A percentile compares a stretch with the other conserved stretches of the same genome.
These are phyloP conservation scores for Pugionium cornutum DNA, from an alignment of 345 rosid genomes.

Conservation along the genomic window DNA sequence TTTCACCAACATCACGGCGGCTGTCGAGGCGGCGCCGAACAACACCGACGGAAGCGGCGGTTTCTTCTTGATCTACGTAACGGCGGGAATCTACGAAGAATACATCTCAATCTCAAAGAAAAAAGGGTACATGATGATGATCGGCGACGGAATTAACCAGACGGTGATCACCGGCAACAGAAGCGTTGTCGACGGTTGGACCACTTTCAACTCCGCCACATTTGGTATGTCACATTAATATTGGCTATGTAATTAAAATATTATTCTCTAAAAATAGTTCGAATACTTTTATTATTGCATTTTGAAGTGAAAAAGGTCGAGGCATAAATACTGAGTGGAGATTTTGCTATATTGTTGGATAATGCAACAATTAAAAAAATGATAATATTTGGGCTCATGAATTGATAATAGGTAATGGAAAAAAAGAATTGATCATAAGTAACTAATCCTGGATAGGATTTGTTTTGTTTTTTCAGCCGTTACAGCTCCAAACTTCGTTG, in stretches of 20 bases:
- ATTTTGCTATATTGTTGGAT: slow-evolving; percentile 1
- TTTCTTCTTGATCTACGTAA: slow-evolving; percentile 69
- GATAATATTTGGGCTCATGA: too few species aligned
- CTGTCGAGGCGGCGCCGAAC: slow-evolving; percentile 72
- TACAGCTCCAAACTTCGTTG: slow-evolving; percentile 75
- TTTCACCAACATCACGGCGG: slow-evolving; percentile 65
- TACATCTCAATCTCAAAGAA: slow-evolving; percentile 69
- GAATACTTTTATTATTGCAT: slow-evolving; percentile 24
- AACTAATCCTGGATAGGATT: background rate
- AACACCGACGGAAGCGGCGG: slow-evolving; percentile 57
- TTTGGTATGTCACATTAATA: slow-evolving; percentile 45
- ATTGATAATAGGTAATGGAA: too few species aligned
- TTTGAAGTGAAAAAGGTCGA: background rate
- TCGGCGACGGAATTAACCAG: slow-evolving; percentile 84
- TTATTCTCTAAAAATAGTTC: too few species aligned
- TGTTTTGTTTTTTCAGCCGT: slow-evolving; percentile 57
- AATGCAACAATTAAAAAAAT: background rate
- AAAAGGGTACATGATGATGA: slow-evolving; percentile 75
- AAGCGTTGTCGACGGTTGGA: slow-evolving; percentile 86
- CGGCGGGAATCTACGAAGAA: slow-evolving; percentile 81
- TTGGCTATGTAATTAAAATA: too few species aligned
- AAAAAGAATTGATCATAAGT: too few species aligned
- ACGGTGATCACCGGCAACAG: slow-evolving; percentile 85
- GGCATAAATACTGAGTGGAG: background rate
- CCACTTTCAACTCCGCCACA: slow-evolving; percentile 88